Percentiles rank a stretch among this genome's conserved stretches.
phyloP scores from a whole-genome alignment of 345 rosid genomes.

The Erodium maritimum region DNA sequence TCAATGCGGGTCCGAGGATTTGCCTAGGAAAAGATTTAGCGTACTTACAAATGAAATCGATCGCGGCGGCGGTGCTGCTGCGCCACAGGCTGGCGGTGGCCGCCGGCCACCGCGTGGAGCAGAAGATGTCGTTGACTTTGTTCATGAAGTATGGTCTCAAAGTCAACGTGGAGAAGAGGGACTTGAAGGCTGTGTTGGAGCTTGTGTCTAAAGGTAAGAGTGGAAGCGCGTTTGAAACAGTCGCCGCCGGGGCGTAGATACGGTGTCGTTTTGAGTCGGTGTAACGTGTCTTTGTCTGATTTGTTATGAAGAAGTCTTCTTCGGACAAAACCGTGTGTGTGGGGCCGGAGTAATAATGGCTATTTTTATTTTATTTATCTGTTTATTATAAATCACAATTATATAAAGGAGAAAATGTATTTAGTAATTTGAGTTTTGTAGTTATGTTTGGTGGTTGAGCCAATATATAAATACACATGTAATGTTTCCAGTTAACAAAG shows the following conservation, averaged over 20 bases:
- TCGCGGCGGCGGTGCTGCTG: slow-evolving; percentile 26
- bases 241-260: not conserved
- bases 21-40: slow-evolving; percentile 41
- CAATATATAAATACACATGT: too few species aligned
- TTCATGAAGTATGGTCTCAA: slow-evolving; percentile 37
- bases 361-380: too few species aligned
- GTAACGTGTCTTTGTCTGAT: too few species aligned
- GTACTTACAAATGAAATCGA: slow-evolving; percentile 37
- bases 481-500: too few species aligned
- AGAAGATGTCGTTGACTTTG: slow-evolving; percentile 42
- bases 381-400: too few species aligned
- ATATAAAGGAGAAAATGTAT: too few species aligned
- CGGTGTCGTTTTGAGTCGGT: too few species aligned
- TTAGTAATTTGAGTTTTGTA: too few species aligned
- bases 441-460: too few species aligned
- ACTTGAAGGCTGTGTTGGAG: slow-evolving; percentile 21
- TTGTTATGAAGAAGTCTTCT: too few species aligned
- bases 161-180: slow-evolving; percentile 28
- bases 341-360: too few species aligned
- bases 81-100: slow-evolving; percentile 29
- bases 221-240: not conserved
- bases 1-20: slow-evolving; percentile 43
- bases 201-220: not conserved
- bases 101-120: slow-evolving; percentile 36
- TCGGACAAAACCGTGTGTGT: too few species aligned